phyloP scores from a whole-genome alignment of 2,329 filamentous ascomycete genomes.

The Triangularia setosa region DNA sequence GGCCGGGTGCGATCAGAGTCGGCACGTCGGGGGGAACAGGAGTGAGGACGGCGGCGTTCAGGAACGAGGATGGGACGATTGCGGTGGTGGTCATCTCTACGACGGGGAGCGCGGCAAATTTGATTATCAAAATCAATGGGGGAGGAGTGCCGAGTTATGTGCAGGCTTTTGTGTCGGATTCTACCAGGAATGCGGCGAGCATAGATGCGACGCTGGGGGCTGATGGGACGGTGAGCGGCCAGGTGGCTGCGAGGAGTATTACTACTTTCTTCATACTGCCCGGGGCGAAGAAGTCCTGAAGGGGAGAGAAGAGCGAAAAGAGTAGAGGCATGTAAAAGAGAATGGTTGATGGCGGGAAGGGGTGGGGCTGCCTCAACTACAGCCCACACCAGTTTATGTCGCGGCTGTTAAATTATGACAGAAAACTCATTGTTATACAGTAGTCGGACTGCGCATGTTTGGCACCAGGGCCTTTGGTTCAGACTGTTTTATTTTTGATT shows the following conservation, averaged over 20 bases:
- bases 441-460: background rate
- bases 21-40: slow-evolving; percentile 28
- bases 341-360: no score
- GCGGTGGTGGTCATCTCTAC: slow-evolving; percentile 36
- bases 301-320: no score
- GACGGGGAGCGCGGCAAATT: slow-evolving; percentile 17
- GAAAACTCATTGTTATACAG: no score
- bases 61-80: slow-evolving; percentile 36
- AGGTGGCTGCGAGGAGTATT: slow-evolving; percentile 31
- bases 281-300: slow-evolving; percentile 1
- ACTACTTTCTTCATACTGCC: slow-evolving; percentile 23
- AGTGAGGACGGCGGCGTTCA: slow-evolving; percentile 34
- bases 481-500: background rate
- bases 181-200: slow-evolving; percentile 25
- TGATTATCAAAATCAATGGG: slow-evolving; percentile 20
- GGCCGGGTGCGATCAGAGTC: slow-evolving; percentile 35
- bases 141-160: slow-evolving; percentile 14
- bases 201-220: slow-evolving; percentile 21
- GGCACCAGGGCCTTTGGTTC: background rate
- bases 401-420: no score
- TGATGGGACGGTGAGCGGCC: slow-evolving; percentile 28
- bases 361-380: no score
- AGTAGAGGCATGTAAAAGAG: no score
- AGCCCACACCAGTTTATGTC: no score
- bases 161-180: slow-evolving; percentile 26